A percentile compares a stretch with the other conserved stretches of the same genome.
phyloP scores from a whole-genome alignment of 805 yeast species.

The Pichia insulana region DNA sequence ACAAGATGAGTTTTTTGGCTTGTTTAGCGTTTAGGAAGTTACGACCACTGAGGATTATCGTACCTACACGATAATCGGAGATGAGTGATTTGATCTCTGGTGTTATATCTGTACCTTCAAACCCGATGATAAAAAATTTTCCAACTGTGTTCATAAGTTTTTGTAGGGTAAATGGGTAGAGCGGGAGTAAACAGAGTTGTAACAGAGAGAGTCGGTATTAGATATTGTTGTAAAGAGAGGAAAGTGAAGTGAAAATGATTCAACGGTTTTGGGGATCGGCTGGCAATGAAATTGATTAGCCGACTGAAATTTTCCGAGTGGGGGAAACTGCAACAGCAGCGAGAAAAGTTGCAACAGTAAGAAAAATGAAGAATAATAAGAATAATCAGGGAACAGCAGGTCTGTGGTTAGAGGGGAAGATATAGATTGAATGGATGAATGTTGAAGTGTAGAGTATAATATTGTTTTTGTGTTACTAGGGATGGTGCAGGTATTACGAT shows the following conservation, averaged over 20 bases:
- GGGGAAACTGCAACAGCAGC: background rate
- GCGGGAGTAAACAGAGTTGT: too few relatives aligned
- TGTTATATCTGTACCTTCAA: slow-evolving; percentile 47
- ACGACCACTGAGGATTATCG: slow-evolving; percentile 44
- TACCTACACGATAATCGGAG: slow-evolving; percentile 40
- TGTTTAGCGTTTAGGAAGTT: slow-evolving; percentile 44
- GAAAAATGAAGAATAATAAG: background rate
- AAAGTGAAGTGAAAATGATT: too few relatives aligned
- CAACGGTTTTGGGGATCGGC: too few relatives aligned
- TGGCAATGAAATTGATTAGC: too few relatives aligned
- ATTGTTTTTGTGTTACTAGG: too few relatives aligned
- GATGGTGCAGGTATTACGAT: slow-evolving; percentile 1
- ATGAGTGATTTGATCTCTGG: slow-evolving; percentile 45
- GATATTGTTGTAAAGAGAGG: too few relatives aligned
- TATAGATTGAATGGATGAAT: too few relatives aligned
- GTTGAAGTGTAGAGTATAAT: too few relatives aligned
- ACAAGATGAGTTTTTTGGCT: slow-evolving; percentile 38
- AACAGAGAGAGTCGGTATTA: too few relatives aligned
- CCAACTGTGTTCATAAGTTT: slow-evolving; percentile 25
- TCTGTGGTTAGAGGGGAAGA: too few relatives aligned
- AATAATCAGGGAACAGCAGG: too few relatives aligned
- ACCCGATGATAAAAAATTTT: slow-evolving; percentile 53
- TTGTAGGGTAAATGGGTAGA: too few relatives aligned
- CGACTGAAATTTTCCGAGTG: background rate
- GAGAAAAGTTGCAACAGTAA: background rate